Conservation (phyloP, 192 early-diverging fungal species). For the Thoreauomyces humboldtii region DNA sequence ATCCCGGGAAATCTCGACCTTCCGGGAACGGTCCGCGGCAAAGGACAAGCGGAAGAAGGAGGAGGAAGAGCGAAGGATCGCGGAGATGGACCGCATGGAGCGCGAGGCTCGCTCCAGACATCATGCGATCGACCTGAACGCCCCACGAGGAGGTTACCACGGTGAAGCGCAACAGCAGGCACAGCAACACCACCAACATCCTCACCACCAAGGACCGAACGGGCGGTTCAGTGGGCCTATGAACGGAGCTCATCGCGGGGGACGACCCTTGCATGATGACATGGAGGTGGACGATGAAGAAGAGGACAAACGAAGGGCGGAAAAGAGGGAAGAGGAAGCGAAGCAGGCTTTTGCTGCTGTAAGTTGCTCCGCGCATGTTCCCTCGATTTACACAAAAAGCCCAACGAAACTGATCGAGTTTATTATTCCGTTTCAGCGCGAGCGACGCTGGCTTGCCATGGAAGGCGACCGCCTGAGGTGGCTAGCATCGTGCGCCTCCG, state of each 20-base stretch:
- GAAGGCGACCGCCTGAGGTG: constrained; percentile 41
- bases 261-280: neutral
- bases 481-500: constrained; percentile 31
- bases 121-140: neutral
- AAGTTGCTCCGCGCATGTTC: too few relatives aligned
- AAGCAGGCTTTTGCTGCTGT: constrained; percentile 43
- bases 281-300: constrained; percentile 44
- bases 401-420: too few relatives aligned
- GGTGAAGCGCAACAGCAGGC: neutral
- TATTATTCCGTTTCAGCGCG: too few relatives aligned
- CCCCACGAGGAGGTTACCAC: neutral
- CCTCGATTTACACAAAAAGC: too few relatives aligned
- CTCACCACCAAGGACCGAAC: too few relatives aligned
- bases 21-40: constrained; percentile 58
- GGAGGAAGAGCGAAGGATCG: constrained; percentile 39
- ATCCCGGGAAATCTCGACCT: constrained; percentile 57
- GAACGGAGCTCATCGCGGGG: too few relatives aligned
- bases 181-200: too few relatives aligned
- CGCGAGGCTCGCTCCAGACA: neutral
- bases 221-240: too few relatives aligned
- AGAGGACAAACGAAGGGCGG: constrained; percentile 45
- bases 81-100: constrained; percentile 19
- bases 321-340: constrained; percentile 41
- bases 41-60: constrained; percentile 54
- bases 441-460: constrained; percentile 61